A percentile compares a stretch with the other conserved stretches of the same genome.
Evolutionary conservation across 2,329 filamentous ascomycete genomes (phyloP).

Genomic region (Sarocladiaceae sp.): DNA sequence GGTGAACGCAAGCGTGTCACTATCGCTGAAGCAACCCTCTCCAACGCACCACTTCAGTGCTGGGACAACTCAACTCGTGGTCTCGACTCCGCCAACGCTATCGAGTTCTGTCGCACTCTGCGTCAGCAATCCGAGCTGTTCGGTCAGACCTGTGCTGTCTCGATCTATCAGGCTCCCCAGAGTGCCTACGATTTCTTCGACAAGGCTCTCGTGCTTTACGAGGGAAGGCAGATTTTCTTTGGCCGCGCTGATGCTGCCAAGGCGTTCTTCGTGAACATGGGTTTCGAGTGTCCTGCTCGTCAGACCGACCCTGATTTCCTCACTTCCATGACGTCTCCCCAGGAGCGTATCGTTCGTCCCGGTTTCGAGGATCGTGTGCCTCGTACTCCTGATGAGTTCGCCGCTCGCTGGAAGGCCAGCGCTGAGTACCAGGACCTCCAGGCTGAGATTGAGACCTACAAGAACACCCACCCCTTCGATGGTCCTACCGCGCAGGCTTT

Average conservation of each 20-base stretch:
- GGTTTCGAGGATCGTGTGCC: constrained; percentile 26
- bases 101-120: constrained; percentile 61
- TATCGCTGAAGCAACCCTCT: constrained; percentile 28
- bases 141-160: constrained; percentile 52
- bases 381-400: constrained; percentile 31
- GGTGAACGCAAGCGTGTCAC: constrained; percentile 44
- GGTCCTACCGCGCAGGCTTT: constrained; percentile 20
- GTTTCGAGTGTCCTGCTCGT: constrained; percentile 51
- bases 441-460: constrained; percentile 24
- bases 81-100: constrained; percentile 60
- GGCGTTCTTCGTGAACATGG: constrained; percentile 54
- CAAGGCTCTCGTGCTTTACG: constrained; percentile 58
- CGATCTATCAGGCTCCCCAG: constrained; percentile 59
- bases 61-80: constrained; percentile 67
- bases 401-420: constrained; percentile 24
- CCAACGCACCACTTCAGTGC: constrained; percentile 50
- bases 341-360: constrained; percentile 24
- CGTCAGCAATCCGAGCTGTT: constrained; percentile 56
- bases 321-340: constrained; percentile 42
- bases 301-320: constrained; percentile 61
- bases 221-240: constrained; percentile 65
- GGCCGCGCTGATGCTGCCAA: constrained; percentile 54
- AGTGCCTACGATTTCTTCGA: constrained; percentile 49
- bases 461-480: constrained; percentile 14
- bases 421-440: constrained; percentile 17